A percentile compares a stretch with the other conserved stretches of the same genome.
These are phyloP conservation scores for Lyophyllum atratum DNA, from an alignment of 768 basidiomycete species.

Conservation along the genomic window DNA sequence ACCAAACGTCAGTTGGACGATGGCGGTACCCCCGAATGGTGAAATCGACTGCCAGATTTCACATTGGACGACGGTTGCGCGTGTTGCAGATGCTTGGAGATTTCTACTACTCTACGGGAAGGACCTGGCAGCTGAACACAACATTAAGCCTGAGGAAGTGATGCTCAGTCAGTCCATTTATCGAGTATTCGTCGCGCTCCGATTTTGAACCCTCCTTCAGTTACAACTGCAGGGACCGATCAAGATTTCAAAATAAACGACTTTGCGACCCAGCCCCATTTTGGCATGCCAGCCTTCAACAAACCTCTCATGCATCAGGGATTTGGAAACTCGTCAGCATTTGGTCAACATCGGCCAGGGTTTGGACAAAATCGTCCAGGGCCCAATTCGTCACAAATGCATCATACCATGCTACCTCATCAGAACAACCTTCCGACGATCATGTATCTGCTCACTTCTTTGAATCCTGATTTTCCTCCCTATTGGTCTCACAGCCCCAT, in stretches of 20 bases:
- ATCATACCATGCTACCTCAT: conserved; percentile 18
- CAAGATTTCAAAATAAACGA: conserved; percentile 42
- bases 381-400: background rate
- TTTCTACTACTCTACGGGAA: conserved; percentile 34
- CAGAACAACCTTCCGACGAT: conserved; percentile 34
- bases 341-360: conserved; percentile 8
- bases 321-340: conserved; percentile 11
- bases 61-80: conserved; percentile 26
- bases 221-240: conserved; percentile 41
- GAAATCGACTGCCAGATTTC: conserved; percentile 40
- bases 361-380: conserved; percentile 1
- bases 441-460: conserved; percentile 45
- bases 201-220: conserved; percentile 20
- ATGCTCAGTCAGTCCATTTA: conserved; percentile 36
- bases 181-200: background rate
- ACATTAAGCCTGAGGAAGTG: conserved; percentile 42
- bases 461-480: conserved; percentile 30
- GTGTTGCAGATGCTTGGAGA: conserved; percentile 39
- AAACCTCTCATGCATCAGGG: conserved; percentile 12
- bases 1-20: conserved; percentile 52
- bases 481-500: conserved; percentile 36
- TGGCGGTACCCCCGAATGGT: conserved; percentile 37
- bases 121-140: conserved; percentile 29
- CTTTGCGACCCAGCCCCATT: conserved; percentile 21
- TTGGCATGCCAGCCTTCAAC: conserved; percentile 16